Evolutionary conservation across 306 rosid species (phyloP).

Genomic region (Vicia faba): DNA sequence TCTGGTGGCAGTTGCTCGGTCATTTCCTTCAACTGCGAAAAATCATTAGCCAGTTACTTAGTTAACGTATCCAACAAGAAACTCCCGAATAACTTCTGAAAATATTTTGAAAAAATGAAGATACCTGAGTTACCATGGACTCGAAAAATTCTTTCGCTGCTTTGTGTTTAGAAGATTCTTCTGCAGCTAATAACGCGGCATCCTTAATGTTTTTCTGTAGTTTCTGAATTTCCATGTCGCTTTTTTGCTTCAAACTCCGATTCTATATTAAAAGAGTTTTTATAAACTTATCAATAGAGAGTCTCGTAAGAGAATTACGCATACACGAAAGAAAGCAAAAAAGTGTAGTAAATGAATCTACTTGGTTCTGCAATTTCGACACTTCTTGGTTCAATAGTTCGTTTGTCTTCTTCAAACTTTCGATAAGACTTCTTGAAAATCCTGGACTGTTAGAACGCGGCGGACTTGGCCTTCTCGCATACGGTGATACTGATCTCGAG

Average conservation of each 20-base stretch:
- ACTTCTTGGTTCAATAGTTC: constrained; percentile 68
- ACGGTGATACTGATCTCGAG: constrained; percentile 67
- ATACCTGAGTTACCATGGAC: constrained; percentile 68
- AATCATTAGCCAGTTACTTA: constrained; percentile 34
- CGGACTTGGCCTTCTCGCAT: constrained; percentile 72
- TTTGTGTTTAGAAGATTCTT: constrained; percentile 58
- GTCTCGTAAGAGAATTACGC: constrained; percentile 1
- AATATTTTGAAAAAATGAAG: constrained; percentile 9
- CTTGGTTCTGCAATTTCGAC: constrained; percentile 67
- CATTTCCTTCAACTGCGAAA: constrained; percentile 62
- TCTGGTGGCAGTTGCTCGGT: constrained; percentile 64
- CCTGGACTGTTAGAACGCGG: constrained; percentile 60
- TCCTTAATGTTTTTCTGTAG: constrained; percentile 49
- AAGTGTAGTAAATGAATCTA: constrained; percentile 34
- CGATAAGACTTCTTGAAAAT: constrained; percentile 81
- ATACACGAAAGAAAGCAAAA: not conserved
- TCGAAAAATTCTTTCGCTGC: constrained; percentile 51
- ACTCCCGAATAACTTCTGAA: not conserved
- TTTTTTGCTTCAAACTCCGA: constrained; percentile 60
- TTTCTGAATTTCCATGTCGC: constrained; percentile 51
- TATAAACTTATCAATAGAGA: constrained; percentile 24
- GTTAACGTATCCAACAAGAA: constrained; percentile 32
- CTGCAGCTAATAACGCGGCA: constrained; percentile 46
- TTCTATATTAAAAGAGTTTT: constrained; percentile 50
- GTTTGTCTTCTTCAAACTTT: constrained; percentile 71